Base-by-base conservation (phyloP, 73 alveolate genomes). In the Stentor coeruleus region DNA sequence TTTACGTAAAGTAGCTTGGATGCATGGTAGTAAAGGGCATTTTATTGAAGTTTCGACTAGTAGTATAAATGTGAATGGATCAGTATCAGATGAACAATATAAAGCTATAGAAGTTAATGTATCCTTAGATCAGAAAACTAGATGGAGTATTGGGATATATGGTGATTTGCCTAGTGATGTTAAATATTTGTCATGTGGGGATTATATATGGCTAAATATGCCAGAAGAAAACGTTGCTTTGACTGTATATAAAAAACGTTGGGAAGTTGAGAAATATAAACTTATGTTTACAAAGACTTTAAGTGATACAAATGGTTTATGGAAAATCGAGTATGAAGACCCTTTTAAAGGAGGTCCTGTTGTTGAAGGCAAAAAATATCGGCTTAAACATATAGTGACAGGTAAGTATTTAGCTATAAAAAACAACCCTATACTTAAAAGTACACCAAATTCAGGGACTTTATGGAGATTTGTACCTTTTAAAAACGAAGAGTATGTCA, bases 251-350 rank as follows among this genome's bases (percentile, higher is more conserved):
- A 35, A n/a, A 33, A 75, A 26, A 15, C 77, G 6, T 20, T 66
- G 26, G 3, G 26, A n/a, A 1, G 14, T 6, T 14, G 39, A 38
- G 1, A 75, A 38, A 14, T 66, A 20, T 20, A 31, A 33, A 26
- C 59, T 75, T 1, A 15, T 75, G 15, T 75, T 20, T 38, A 75
- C n/a, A 37, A 31, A 37, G 30, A 75, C 33, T 35, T n/a, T 33
- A 28, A 88, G 85, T 2, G 83, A 87, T 77, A 87, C 91, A 3
- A 85, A 87, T 39, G 92, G 93, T 2, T 76, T 87, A 84, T 87
- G 93, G 90, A 74, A 57, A 4, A 84, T 87, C 4, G 93, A 87
- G 55, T 20, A 74, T 41, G 81, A 83, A 38, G 81, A 85, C 6
- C 73, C 66, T 39, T 38, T 41, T 39, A 38, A 37, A 38, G 93